Evolutionary conservation across 257 asterid genomes (phyloP).

Genomic region (Ilex aquifolium): DNA sequence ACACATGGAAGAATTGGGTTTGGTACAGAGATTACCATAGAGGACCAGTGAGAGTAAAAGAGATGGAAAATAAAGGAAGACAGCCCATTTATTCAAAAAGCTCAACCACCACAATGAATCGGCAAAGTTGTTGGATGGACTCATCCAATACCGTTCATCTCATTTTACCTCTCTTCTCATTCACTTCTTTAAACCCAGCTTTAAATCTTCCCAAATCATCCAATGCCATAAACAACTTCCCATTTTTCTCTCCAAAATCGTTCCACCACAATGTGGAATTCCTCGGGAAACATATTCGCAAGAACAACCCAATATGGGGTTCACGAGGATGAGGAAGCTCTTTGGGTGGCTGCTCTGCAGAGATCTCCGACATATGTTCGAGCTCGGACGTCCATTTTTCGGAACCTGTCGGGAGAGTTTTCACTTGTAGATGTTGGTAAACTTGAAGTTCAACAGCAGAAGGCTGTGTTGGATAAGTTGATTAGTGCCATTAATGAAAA

Average conservation of each 20-base stretch:
- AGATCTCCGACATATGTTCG: slow-evolving; percentile 65
- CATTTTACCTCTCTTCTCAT: slow-evolving; percentile 11
- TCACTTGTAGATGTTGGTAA: slow-evolving; percentile 54
- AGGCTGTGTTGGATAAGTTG: slow-evolving; percentile 50
- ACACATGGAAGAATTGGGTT: slow-evolving; percentile 3
- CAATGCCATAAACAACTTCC: not conserved
- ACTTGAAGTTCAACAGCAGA: slow-evolving; percentile 43
- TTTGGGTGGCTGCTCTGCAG: slow-evolving; percentile 57
- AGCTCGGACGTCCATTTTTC: slow-evolving; percentile 48
- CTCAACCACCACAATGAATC: slow-evolving; percentile 42
- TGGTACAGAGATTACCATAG: slow-evolving; percentile 5
- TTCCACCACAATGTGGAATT: slow-evolving; percentile 23
- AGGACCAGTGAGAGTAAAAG: not conserved
- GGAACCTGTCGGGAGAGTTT: slow-evolving; percentile 45
- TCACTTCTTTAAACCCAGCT: slow-evolving; percentile 13
- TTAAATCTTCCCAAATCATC: slow-evolving; percentile 20
- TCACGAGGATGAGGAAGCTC: slow-evolving; percentile 53
- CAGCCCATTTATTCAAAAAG: slow-evolving; percentile 24
- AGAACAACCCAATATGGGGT: slow-evolving; percentile 19
- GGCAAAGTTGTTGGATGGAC: slow-evolving; percentile 41
- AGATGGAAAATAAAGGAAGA: not conserved
- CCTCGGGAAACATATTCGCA: slow-evolving; percentile 29
- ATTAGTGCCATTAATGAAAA: slow-evolving; percentile 47
- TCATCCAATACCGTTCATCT: slow-evolving; percentile 29
- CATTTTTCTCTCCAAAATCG: not conserved